Percentiles rank a stretch among this genome's conserved stretches.
Evolutionary conservation across 2,329 filamentous ascomycete species (phyloP).

Genomic region (Aspergillus awamori): DNA sequence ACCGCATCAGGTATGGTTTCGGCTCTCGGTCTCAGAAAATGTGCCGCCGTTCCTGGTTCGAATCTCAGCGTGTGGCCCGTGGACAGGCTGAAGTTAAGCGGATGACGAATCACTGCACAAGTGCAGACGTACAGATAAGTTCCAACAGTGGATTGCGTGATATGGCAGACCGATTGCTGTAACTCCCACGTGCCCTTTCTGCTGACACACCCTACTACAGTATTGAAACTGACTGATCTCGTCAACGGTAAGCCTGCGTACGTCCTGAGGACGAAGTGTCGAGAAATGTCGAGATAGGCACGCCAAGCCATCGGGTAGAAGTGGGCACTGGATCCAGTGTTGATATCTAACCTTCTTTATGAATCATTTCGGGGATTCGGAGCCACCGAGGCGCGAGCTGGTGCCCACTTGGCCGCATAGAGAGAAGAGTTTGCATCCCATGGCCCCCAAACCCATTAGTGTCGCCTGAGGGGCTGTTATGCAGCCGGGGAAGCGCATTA

Average conservation of each 20-base stretch:
- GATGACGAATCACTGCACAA: not conserved
- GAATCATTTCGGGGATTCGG: not conserved
- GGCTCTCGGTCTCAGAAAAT: not conserved
- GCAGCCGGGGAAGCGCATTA: not conserved
- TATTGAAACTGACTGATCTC: not conserved
- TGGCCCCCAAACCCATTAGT: not conserved
- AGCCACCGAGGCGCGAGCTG: not conserved
- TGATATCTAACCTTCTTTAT: not conserved
- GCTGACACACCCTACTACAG: not conserved
- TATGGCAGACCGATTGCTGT: not conserved
- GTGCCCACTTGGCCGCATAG: not conserved
- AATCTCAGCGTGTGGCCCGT: not conserved
- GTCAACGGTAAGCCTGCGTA: not conserved
- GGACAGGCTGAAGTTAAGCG: too few relatives aligned
- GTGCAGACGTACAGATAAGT: not conserved
- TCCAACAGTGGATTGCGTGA: not conserved
- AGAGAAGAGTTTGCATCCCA: not conserved
- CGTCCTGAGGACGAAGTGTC: not conserved
- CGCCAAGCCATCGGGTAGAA: conserved; percentile 1
- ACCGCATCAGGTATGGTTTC: not conserved
- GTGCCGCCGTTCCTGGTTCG: not conserved
- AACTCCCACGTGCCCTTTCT: not conserved
- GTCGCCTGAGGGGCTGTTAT: not conserved
- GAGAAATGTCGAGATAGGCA: not conserved
- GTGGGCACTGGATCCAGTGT: not conserved